Evolutionary conservation across 768 basidiomycete species (phyloP).

Genomic region (Leccinellum luteum): DNA sequence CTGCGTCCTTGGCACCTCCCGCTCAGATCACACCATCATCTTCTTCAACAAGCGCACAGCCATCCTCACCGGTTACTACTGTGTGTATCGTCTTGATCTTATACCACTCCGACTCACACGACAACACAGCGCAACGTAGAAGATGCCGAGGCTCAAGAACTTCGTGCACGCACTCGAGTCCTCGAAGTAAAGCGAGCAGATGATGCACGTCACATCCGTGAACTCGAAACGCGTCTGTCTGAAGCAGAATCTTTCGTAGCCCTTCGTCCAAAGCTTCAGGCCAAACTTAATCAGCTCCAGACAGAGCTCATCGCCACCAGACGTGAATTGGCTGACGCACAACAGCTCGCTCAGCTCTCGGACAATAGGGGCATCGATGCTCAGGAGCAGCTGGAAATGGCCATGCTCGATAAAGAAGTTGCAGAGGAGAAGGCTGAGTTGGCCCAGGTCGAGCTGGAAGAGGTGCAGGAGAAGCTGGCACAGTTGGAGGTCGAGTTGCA

Average conservation of each 20-base stretch:
- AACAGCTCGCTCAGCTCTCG: slow-evolving; percentile 68
- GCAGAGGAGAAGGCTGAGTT: slow-evolving; percentile 90
- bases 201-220: slow-evolving; percentile 78
- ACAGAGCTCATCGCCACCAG: slow-evolving; percentile 73
- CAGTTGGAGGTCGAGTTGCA: slow-evolving; percentile 81
- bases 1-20: slow-evolving; percentile 8
- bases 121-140: slow-evolving; percentile 35
- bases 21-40: slow-evolving; percentile 15
- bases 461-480: slow-evolving; percentile 72
- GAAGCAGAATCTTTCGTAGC: slow-evolving; percentile 85
- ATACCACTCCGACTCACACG: slow-evolving; percentile 10
- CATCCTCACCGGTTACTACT: slow-evolving; percentile 25
- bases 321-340: slow-evolving; percentile 73
- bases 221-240: slow-evolving; percentile 77
- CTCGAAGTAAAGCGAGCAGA: slow-evolving; percentile 86
- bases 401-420: slow-evolving; percentile 92
- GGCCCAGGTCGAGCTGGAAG: slow-evolving; percentile 75
- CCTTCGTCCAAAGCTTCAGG: slow-evolving; percentile 86
- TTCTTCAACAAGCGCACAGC: slow-evolving; percentile 20
- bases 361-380: slow-evolving; percentile 73
- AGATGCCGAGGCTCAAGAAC: slow-evolving; percentile 71
- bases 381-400: slow-evolving; percentile 92
- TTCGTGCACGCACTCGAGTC: slow-evolving; percentile 78
- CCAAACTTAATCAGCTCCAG: slow-evolving; percentile 78
- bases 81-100: slow-evolving; percentile 10